Percentiles rank a stretch among this genome's conserved stretches.
phyloP scores from a whole-genome alignment of 179 eudicot species.

The Beta macrorhiza region DNA sequence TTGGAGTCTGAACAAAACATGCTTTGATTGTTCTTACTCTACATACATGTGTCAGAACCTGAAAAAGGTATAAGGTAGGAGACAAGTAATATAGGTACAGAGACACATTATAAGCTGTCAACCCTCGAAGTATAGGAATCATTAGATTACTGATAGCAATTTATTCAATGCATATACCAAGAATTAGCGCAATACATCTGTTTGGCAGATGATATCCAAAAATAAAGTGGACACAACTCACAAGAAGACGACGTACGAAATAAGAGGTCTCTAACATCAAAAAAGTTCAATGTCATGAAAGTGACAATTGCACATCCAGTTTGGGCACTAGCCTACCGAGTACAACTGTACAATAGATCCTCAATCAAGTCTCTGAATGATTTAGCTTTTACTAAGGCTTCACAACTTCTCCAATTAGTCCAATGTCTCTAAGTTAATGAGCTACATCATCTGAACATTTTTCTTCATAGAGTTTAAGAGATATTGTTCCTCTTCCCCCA shows the following conservation, averaged over 20 bases:
- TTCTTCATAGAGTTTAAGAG: background rate
- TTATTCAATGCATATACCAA: background rate
- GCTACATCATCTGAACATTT: background rate
- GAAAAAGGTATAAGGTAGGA: background rate
- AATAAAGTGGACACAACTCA: background rate
- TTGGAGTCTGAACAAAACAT: too few relatives aligned
- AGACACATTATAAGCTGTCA: too few relatives aligned
- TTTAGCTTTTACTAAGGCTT: too few relatives aligned
- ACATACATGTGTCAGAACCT: background rate
- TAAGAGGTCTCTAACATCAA: background rate
- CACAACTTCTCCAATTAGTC: too few relatives aligned
- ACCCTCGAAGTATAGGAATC: background rate
- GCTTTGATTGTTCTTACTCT: background rate
- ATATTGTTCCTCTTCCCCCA: background rate
- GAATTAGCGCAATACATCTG: background rate
- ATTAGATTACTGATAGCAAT: background rate
- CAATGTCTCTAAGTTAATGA: background rate
- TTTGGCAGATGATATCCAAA: background rate
- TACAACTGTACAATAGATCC: background rate
- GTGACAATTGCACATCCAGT: background rate
- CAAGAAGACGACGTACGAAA: background rate
- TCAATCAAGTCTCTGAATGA: background rate
- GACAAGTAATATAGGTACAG: background rate
- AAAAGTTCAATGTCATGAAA: background rate
- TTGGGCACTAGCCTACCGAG: background rate